Percentiles rank a stretch among this genome's conserved stretches.
These are phyloP conservation scores for Peronosclerospora sorghi DNA, from an alignment of 352 stramenopile species.

Conservation along the genomic window DNA sequence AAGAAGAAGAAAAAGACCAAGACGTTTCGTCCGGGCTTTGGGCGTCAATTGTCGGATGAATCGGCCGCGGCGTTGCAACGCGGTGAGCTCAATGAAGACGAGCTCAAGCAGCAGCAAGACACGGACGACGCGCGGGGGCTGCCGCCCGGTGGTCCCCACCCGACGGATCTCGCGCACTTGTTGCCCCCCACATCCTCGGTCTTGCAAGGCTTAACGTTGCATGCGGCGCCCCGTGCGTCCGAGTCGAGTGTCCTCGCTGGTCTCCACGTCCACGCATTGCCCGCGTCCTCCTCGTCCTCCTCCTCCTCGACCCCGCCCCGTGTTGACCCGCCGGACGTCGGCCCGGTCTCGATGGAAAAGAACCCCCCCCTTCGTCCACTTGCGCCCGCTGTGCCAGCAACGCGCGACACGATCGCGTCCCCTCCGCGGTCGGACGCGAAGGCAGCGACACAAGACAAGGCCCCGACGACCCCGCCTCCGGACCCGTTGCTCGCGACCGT, in stretches of 20 bases:
- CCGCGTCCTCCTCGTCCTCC: slow-evolving; percentile 24
- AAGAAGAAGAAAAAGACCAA: slow-evolving; percentile 80
- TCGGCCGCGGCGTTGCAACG: slow-evolving; percentile 64
- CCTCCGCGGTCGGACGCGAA: too few species aligned
- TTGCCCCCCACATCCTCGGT: slow-evolving; percentile 48
- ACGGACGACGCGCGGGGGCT: slow-evolving; percentile 20
- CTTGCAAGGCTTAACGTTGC: slow-evolving; percentile 52
- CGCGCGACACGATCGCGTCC: too few species aligned
- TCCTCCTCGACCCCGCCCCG: slow-evolving; percentile 12
- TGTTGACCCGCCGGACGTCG: too few species aligned
- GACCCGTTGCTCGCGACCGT: slow-evolving; percentile 57
- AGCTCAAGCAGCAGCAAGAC: slow-evolving; percentile 39
- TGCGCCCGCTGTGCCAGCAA: slow-evolving; percentile 3
- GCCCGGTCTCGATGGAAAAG: too few species aligned
- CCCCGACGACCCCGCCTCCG: slow-evolving; percentile 37
- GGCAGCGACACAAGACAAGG: slow-evolving; percentile 10
- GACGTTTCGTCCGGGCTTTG: slow-evolving; percentile 74
- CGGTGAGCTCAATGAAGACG: slow-evolving; percentile 63
- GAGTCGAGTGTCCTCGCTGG: slow-evolving; percentile 38
- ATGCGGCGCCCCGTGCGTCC: slow-evolving; percentile 14
- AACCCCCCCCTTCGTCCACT: too few species aligned
- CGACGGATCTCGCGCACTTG: slow-evolving; percentile 56
- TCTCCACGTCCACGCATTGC: slow-evolving; percentile 49
- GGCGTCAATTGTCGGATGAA: slow-evolving; percentile 75
- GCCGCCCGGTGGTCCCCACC: slow-evolving; percentile 19